Evolutionary conservation across 208 protist species (phyloP).

Genomic region (Leishmania braziliensis): DNA sequence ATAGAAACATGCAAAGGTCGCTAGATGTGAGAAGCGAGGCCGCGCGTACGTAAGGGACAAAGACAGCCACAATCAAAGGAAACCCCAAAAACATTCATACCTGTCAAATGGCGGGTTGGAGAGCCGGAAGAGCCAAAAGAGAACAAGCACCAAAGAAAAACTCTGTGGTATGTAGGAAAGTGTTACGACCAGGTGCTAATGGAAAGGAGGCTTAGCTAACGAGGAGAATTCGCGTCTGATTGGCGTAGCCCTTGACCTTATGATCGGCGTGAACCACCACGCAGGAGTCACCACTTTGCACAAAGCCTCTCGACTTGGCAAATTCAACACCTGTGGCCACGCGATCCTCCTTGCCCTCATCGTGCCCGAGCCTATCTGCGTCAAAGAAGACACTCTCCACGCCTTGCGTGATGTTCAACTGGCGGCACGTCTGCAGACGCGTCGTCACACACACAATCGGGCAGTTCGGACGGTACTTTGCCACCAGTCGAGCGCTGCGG

Average conservation of each 20-base stretch:
- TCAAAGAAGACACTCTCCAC: too few species aligned
- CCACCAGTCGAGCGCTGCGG: conserved; percentile 92
- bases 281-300: conserved; percentile 59
- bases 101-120: neutral
- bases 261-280: conserved; percentile 86
- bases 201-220: conserved; percentile 31
- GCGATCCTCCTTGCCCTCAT: too few species aligned
- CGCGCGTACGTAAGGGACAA: neutral
- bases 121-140: neutral
- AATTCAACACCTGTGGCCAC: too few species aligned
- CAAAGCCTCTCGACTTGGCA: conserved; percentile 54
- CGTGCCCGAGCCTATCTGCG: too few species aligned
- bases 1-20: neutral
- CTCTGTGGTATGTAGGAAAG: neutral
- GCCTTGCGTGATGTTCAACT: too few species aligned
- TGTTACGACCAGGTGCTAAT: neutral
- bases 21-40: neutral
- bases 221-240: conserved; percentile 81
- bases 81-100: neutral
- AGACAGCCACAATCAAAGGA: neutral
- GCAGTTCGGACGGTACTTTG: conserved; percentile 96
- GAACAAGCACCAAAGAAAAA: neutral
- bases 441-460: conserved; percentile 85
- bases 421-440: too few species aligned
- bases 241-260: conserved; percentile 88